A percentile compares a stretch with the other conserved stretches of the same genome.
Conservation (phyloP, 129 eudicot species). For the Lactuca sativa region DNA sequence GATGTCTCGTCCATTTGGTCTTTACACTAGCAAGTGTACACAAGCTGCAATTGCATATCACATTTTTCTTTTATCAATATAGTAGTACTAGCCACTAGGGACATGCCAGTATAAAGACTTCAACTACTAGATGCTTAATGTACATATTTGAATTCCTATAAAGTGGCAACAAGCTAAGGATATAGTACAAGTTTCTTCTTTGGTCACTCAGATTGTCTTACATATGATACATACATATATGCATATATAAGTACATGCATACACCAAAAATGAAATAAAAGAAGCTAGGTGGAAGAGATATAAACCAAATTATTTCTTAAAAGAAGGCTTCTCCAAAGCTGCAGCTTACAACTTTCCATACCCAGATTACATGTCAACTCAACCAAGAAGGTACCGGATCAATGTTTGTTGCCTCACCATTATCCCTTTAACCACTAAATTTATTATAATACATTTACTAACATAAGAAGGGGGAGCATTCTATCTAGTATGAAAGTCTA, state of each 20-base stretch:
- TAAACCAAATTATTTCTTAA: no score
- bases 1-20: slow-evolving; percentile 38
- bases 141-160: slow-evolving; percentile 8
- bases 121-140: not conserved
- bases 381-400: not conserved
- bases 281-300: no score
- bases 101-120: not conserved
- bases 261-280: no score
- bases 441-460: not conserved
- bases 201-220: not conserved
- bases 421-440: slow-evolving; percentile 1
- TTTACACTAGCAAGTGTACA: slow-evolving; percentile 28
- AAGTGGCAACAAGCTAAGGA: not conserved
- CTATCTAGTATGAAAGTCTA: not conserved
- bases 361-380: no score
- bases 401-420: slow-evolving; percentile 1
- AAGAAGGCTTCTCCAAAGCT: no score
- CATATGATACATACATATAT: not conserved
- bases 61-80: slow-evolving; percentile 2
- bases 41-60: slow-evolving; percentile 32
- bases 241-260: no score
- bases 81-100: no score
- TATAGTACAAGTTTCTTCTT: not conserved
- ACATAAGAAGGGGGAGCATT: not conserved
- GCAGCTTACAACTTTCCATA: no score